These are phyloP conservation scores for Ceriops zippeliana DNA, from an alignment of 345 rosid species.

Conservation along the genomic window DNA sequence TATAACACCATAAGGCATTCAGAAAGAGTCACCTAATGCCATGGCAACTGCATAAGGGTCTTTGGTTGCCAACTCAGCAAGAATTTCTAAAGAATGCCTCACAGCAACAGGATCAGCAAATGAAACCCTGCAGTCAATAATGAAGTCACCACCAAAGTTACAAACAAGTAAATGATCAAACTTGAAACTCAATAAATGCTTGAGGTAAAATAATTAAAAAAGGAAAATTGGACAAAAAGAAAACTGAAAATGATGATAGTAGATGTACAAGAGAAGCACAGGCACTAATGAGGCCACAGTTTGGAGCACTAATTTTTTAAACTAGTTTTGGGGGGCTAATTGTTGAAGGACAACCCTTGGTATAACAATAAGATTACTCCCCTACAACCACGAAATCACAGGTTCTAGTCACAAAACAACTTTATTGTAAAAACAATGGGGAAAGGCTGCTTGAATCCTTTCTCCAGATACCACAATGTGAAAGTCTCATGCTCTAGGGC, in stretches of 20 bases:
- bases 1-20: not conserved
- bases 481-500: too few relatives aligned
- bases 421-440: too few relatives aligned
- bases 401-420: too few relatives aligned
- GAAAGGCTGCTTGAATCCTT: too few relatives aligned
- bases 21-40: slow-evolving; percentile 66
- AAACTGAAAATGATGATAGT: not conserved
- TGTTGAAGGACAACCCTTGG: too few relatives aligned
- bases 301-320: too few relatives aligned
- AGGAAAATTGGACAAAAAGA: not conserved
- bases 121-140: slow-evolving; percentile 56
- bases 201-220: not conserved
- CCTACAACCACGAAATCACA: too few relatives aligned
- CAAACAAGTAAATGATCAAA: not conserved
- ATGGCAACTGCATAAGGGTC: slow-evolving; percentile 96
- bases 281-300: too few relatives aligned
- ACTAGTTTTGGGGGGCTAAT: too few relatives aligned
- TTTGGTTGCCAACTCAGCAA: slow-evolving; percentile 73
- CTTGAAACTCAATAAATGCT: not conserved
- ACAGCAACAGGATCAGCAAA: slow-evolving; percentile 99
- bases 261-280: too few relatives aligned
- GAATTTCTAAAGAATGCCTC: slow-evolving; percentile 90
- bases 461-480: too few relatives aligned
- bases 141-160: slow-evolving; percentile 1
- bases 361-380: too few relatives aligned